Evolutionary conservation across 1,139 yeast genomes (phyloP), one percentile per base, ranked within the genome.

Genomic region (Magnusiomyces tetraspermus): DNA sequence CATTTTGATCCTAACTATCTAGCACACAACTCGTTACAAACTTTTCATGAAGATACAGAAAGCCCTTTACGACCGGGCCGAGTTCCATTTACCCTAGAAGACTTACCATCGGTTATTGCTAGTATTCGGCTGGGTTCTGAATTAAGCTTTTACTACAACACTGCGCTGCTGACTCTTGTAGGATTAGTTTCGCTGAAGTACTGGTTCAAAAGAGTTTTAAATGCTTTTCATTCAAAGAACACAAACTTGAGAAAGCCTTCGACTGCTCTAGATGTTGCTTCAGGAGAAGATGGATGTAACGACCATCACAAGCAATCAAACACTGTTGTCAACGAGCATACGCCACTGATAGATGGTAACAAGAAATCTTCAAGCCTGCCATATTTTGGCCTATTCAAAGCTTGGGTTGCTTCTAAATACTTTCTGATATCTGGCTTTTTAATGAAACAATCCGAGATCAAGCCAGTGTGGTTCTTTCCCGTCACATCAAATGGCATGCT

Each of bases 391-490:
- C 21, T 19, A 38, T 3, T 45, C n/a, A 6, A n/a, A 21, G 8
- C 37, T 21, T 4, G n/a, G 23, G 28, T 19, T 45, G 15, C n/a
- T n/a, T n/a, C n/a, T n/a, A n/a, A n/a, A n/a, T 45, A 45, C 40
- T 33, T 22, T 40, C 33, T 6, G 6, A 33, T 45, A 26, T 21
- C 30, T n/a, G 53, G 52, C 30, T 23, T 40, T 3, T 38, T 54
- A 4, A 49, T 54, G 46, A 37, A 40, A n/a, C 56, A 54, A 22
- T 50, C 54, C 5, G 44, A 49, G 23, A 45, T 8, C 19, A 10
- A 13, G 24, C n/a, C 13, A 49, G 13, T 13, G 33, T 30, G 8
- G 13, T 33, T 40, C 40, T 50, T n/a, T 51, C 47, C 24, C n/a
- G n/a, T n/a, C n/a, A n/a, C n/a, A n/a, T n/a, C n/a, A n/a, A n/a